phyloP scores from a whole-genome alignment of 208 protist species.

The Spongospora subterranea region DNA sequence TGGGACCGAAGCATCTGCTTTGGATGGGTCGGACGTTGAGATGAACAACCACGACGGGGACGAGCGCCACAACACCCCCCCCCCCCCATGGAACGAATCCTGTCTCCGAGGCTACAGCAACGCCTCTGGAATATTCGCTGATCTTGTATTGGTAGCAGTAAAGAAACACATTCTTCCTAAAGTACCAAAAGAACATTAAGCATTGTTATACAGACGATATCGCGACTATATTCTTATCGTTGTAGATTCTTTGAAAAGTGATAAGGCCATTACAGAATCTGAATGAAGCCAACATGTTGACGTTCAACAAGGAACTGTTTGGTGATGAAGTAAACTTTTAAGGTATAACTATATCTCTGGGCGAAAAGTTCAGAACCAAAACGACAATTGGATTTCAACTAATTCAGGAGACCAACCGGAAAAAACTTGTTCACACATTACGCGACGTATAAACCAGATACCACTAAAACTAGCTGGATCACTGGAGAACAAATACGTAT shows the following conservation, averaged over 20 bases:
- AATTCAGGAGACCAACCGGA: background rate
- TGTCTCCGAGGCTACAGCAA: too few species aligned
- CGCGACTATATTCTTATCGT: background rate
- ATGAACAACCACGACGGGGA: too few species aligned
- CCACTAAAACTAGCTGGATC: slow-evolving; percentile 1
- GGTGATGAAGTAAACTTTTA: background rate
- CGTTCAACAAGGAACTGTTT: background rate
- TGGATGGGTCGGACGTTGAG: too few species aligned
- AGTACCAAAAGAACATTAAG: background rate
- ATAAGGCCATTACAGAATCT: background rate
- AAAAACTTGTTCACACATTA: background rate
- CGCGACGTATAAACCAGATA: slow-evolving; percentile 10
- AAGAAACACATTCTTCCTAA: background rate
- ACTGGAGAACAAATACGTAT: slow-evolving; percentile 27
- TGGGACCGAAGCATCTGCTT: too few species aligned
- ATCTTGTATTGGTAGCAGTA: slow-evolving; percentile 2
- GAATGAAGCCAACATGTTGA: background rate
- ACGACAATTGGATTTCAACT: background rate
- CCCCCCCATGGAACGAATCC: too few species aligned
- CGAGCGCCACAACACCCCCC: too few species aligned
- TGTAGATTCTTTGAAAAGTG: background rate
- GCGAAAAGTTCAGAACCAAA: background rate
- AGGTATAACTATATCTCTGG: background rate
- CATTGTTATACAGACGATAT: background rate
- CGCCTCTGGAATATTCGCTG: slow-evolving; percentile 15